A percentile compares a stretch with the other conserved stretches of the same genome.
These are phyloP conservation scores for Teunomyces barrocoloradensis DNA, from an alignment of 805 yeast genomes.

Conservation along the genomic window DNA sequence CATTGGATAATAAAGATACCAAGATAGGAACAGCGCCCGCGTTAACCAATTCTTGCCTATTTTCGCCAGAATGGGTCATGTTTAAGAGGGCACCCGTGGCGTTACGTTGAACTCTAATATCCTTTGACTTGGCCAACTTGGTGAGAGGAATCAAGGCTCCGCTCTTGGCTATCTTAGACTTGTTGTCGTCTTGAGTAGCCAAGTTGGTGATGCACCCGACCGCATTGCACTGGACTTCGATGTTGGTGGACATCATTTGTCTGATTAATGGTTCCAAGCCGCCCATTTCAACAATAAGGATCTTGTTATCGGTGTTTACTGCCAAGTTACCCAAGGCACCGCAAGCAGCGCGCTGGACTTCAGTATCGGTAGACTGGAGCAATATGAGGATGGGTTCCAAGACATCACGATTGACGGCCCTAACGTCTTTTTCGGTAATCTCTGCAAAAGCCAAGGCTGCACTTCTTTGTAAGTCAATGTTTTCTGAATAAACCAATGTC, in stretches of 20 bases:
- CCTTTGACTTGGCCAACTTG: slow-evolving; percentile 89
- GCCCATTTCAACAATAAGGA: slow-evolving; percentile 95
- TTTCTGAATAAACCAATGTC: slow-evolving; percentile 91
- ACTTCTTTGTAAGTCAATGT: slow-evolving; percentile 89
- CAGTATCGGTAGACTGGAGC: slow-evolving; percentile 83
- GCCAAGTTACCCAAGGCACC: slow-evolving; percentile 99
- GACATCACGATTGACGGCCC: slow-evolving; percentile 86
- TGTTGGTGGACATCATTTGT: slow-evolving; percentile 96
- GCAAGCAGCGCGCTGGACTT: slow-evolving; percentile 97
- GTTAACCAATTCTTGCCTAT: slow-evolving; percentile 92
- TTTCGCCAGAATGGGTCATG: slow-evolving; percentile 97
- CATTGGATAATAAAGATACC: slow-evolving; percentile 77
- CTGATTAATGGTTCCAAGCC: slow-evolving; percentile 94
- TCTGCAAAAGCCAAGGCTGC: slow-evolving; percentile 99
- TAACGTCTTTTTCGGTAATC: slow-evolving; percentile 92
- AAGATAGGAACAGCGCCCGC: slow-evolving; percentile 98
- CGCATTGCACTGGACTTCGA: slow-evolving; percentile 98
- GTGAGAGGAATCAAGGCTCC: slow-evolving; percentile 96
- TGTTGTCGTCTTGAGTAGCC: slow-evolving; percentile 97
- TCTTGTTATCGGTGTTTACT: slow-evolving; percentile 91
- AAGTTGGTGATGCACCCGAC: slow-evolving; percentile 98
- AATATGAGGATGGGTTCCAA: slow-evolving; percentile 89
- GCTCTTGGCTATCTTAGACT: slow-evolving; percentile 90
- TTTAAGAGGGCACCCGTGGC: slow-evolving; percentile 97
- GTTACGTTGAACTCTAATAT: slow-evolving; percentile 94